These are phyloP conservation scores for Pythium angustatum DNA, from an alignment of 352 stramenopile species.

Conservation along the genomic window DNA sequence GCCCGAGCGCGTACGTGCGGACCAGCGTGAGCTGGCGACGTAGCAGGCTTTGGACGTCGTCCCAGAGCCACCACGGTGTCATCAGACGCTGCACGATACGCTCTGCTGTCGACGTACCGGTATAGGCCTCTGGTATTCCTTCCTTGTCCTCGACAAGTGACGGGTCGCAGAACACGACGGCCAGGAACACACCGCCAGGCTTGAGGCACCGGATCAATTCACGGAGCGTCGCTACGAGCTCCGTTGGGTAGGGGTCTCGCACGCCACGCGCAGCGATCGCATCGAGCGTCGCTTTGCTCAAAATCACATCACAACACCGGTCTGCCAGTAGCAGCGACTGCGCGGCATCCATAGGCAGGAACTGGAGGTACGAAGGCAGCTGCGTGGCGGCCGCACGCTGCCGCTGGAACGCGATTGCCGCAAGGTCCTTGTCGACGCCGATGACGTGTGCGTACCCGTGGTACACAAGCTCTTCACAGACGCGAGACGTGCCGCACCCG, in stretches of 20 bases:
- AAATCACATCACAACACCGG: constrained; percentile 29
- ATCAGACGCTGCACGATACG: neutral
- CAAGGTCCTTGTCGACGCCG: constrained; percentile 27
- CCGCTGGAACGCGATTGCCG: constrained; percentile 25
- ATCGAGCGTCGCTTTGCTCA: constrained; percentile 37
- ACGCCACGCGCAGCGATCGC: constrained; percentile 20
- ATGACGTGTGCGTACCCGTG: constrained; percentile 32
- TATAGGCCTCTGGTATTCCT: too few relatives aligned
- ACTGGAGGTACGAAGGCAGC: constrained; percentile 24
- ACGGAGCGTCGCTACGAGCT: constrained; percentile 23
- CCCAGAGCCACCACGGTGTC: constrained; percentile 35
- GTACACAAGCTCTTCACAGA: constrained; percentile 34
- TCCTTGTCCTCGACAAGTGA: neutral
- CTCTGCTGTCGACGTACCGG: neutral
- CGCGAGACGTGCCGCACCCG: constrained; percentile 34
- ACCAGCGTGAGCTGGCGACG: constrained; percentile 15
- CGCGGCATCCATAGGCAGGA: constrained; percentile 22
- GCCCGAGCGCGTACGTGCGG: constrained; percentile 19
- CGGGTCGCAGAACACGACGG: constrained; percentile 13
- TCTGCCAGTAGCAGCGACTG: constrained; percentile 26
- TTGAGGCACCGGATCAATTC: constrained; percentile 35
- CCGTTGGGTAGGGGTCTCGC: neutral
- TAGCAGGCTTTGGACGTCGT: constrained; percentile 10
- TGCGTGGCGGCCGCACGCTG: constrained; percentile 7
- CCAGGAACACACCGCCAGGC: constrained; percentile 30